These are phyloP conservation scores for Sphaceloma murrayae DNA, from an alignment of 2,329 filamentous ascomycete genomes.

Conservation along the genomic window DNA sequence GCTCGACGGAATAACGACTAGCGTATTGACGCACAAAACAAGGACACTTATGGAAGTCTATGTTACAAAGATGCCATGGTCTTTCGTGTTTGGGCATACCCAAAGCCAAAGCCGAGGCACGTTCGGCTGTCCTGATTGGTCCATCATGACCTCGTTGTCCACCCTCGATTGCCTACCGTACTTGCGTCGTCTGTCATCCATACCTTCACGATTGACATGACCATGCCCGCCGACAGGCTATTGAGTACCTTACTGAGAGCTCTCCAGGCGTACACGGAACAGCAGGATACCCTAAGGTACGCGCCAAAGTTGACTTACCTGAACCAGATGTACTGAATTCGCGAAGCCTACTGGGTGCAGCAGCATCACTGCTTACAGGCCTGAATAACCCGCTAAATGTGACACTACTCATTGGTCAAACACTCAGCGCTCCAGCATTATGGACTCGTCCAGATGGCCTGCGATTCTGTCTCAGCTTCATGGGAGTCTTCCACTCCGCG, in stretches of 20 bases:
- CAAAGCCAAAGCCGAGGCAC: neutral
- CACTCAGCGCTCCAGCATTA: slow-evolving; percentile 61
- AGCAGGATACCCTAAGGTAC: slow-evolving; percentile 53
- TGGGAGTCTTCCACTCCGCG: slow-evolving; percentile 64
- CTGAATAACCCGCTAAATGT: slow-evolving; percentile 69
- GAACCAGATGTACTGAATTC: too few relatives aligned
- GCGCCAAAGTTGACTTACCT: too few relatives aligned
- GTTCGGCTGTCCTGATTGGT: too few relatives aligned
- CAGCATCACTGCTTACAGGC: slow-evolving; percentile 56
- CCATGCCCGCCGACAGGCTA: slow-evolving; percentile 58
- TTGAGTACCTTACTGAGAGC: slow-evolving; percentile 58
- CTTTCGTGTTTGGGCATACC: slow-evolving; percentile 4
- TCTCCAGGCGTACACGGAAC: slow-evolving; percentile 48
- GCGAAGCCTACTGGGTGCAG: slow-evolving; percentile 60
- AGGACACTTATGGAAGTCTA: too few relatives aligned
- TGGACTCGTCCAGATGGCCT: slow-evolving; percentile 56
- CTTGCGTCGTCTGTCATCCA: too few relatives aligned
- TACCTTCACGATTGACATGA: slow-evolving; percentile 16
- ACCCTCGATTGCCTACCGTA: too few relatives aligned
- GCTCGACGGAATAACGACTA: too few relatives aligned
- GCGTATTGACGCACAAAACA: too few relatives aligned
- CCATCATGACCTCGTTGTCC: neutral
- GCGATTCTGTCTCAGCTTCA: slow-evolving; percentile 53
- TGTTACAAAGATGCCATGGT: too few relatives aligned
- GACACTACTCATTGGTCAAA: slow-evolving; percentile 60